phyloP scores from a whole-genome alignment of 495 filamentous ascomycete genomes.

The Neurospora sp. region DNA sequence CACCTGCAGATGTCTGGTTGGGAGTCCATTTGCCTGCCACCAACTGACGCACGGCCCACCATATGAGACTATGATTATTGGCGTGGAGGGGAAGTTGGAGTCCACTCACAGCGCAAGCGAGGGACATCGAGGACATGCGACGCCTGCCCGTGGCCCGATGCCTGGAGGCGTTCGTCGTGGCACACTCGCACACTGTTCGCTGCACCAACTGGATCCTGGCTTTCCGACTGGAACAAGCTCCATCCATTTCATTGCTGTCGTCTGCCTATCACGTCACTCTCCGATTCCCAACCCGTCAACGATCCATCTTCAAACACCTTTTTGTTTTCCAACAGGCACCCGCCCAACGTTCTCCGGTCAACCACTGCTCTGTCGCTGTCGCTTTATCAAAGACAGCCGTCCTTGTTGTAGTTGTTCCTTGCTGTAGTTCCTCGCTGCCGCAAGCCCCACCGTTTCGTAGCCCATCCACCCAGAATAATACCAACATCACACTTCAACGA shows the following conservation, averaged over 20 bases:
- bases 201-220: slow-evolving; percentile 9
- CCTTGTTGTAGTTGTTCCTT: neutral
- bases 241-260: neutral
- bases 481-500: slow-evolving; percentile 1
- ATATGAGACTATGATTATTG: neutral
- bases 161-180: slow-evolving; percentile 4
- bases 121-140: slow-evolving; percentile 4
- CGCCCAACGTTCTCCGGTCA: neutral
- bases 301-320: neutral
- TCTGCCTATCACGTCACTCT: slow-evolving; percentile 26
- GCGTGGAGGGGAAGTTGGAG: slow-evolving; percentile 1
- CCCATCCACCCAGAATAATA: neutral
- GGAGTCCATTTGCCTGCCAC: neutral
- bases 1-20: neutral
- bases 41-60: neutral
- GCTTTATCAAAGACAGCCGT: neutral
- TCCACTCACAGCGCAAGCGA: slow-evolving; percentile 1
- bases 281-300: neutral
- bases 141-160: neutral
- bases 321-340: neutral
- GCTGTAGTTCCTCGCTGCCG: neutral
- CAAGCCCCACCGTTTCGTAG: neutral
- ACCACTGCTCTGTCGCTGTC: neutral
- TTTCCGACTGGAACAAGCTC: slow-evolving; percentile 1
- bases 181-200: slow-evolving; percentile 1